phyloP scores from a whole-genome alignment of 352 stramenopile species.

The Globisporangium echinulatum region DNA sequence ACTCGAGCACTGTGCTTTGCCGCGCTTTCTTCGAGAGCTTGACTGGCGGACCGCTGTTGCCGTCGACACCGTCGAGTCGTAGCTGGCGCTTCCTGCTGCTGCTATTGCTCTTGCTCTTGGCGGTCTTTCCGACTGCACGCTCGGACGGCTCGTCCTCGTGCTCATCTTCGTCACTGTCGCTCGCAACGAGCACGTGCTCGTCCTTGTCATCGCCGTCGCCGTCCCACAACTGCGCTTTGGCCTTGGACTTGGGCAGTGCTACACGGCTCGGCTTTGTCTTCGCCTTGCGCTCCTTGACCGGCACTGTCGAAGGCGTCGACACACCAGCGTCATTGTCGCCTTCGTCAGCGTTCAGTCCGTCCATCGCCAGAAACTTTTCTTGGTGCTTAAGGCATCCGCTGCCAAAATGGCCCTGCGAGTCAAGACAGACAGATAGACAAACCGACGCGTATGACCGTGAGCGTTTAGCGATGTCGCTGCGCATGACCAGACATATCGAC shows the following conservation, averaged over 20 bases:
- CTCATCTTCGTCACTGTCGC: conserved; percentile 30
- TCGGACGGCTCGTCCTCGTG: background rate
- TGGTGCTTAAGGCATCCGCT: conserved; percentile 61
- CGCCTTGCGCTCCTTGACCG: too few species aligned
- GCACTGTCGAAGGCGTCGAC: too few species aligned
- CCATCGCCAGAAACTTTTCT: conserved; percentile 38
- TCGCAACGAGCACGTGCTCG: conserved; percentile 23
- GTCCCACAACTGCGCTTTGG: conserved; percentile 15
- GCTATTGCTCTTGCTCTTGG: background rate
- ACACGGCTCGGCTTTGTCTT: too few species aligned
- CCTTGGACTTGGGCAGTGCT: too few species aligned
- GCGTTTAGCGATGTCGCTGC: background rate
- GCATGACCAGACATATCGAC: too few species aligned
- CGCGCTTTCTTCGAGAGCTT: conserved; percentile 18
- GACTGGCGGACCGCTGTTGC: background rate
- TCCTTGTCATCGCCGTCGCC: conserved; percentile 22
- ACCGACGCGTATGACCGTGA: background rate
- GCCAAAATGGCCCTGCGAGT: conserved; percentile 42
- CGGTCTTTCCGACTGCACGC: background rate
- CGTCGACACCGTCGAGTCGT: background rate
- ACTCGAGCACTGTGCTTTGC: conserved; percentile 26
- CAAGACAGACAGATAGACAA: background rate
- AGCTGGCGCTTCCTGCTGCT: conserved; percentile 9
- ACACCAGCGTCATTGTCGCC: conserved; percentile 10
- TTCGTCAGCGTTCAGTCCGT: conserved; percentile 16